phyloP scores from a whole-genome alignment of 371 early-diverging fungal genomes.

The Mortierella sp. region DNA sequence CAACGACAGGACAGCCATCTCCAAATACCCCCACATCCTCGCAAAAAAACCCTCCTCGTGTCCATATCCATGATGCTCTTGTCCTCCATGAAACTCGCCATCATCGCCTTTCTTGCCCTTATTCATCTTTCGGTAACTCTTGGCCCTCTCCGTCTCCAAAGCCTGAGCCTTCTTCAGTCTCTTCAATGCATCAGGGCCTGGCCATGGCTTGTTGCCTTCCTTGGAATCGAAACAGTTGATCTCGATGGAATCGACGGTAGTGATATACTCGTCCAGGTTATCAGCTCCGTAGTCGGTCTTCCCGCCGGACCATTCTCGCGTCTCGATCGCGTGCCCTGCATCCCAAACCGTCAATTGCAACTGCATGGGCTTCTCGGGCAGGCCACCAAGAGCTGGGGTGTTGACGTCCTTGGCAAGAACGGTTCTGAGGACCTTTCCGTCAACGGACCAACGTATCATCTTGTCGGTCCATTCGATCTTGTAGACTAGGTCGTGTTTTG shows the following conservation, averaged over 20 bases:
- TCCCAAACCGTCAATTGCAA: constrained; percentile 50
- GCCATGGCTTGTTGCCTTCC: constrained; percentile 49
- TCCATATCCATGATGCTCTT: not conserved
- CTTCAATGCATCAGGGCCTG: constrained; percentile 41
- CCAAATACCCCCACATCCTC: constrained; percentile 10
- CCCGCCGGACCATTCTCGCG: constrained; percentile 38
- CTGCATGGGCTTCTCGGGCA: constrained; percentile 43
- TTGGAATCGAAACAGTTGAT: constrained; percentile 34
- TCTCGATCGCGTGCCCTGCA: constrained; percentile 30
- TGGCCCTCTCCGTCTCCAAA: not conserved
- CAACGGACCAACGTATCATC: constrained; percentile 41
- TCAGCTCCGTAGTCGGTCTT: constrained; percentile 34
- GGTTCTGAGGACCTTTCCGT: constrained; percentile 33
- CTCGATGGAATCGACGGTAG: constrained; percentile 33
- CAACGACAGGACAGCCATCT: constrained; percentile 30
- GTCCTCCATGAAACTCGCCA: not conserved
- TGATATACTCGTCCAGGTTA: constrained; percentile 40
- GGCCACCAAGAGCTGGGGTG: constrained; percentile 5
- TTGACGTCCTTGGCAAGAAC: constrained; percentile 28
- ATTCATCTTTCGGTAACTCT: constrained; percentile 1
- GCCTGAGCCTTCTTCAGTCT: constrained; percentile 29
- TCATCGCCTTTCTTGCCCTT: not conserved
- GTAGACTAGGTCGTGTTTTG: constrained; percentile 31
- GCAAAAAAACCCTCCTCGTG: constrained; percentile 8
- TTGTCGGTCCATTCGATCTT: constrained; percentile 43